Percentiles rank a stretch among this genome's conserved stretches.
Conservation (phyloP, 2,329 filamentous ascomycete genomes). For the Colletotrichum costaricense region DNA sequence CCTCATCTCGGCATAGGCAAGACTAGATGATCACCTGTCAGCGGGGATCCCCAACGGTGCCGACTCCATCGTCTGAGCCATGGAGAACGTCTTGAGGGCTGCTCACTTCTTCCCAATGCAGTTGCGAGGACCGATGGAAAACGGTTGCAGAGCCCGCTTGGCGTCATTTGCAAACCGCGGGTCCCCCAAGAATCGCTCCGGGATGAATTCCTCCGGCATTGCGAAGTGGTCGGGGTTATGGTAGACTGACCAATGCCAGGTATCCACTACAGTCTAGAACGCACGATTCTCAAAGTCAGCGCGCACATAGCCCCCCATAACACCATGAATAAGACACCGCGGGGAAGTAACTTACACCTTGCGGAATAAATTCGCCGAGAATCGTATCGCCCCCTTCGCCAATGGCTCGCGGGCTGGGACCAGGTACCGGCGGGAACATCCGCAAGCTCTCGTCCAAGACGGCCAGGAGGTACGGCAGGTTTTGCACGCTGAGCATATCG, state of each 20-base stretch:
- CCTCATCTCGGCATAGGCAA: background rate
- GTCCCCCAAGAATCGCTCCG: background rate
- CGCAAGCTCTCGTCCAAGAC: constrained; percentile 54
- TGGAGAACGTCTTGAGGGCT: background rate
- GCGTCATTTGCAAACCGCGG: background rate
- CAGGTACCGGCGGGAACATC: constrained; percentile 47
- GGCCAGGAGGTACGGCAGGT: constrained; percentile 51
- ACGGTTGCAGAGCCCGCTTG: background rate
- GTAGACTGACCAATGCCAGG: background rate
- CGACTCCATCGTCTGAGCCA: no score
- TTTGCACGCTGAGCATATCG: constrained; percentile 41
- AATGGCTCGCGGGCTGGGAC: background rate
- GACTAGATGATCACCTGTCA: background rate
- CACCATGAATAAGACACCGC: background rate
- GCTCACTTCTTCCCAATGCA: background rate
- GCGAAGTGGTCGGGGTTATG: background rate
- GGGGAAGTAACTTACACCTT: background rate
- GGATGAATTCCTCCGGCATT: background rate
- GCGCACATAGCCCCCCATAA: background rate
- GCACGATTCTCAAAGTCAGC: background rate
- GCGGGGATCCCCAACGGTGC: background rate
- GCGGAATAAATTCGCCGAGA: background rate
- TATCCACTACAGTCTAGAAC: background rate
- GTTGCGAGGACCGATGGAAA: background rate
- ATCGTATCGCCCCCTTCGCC: background rate